phyloP scores from a whole-genome alignment of 2,329 filamentous ascomycete species.

The Ustilaginoidea virens region DNA sequence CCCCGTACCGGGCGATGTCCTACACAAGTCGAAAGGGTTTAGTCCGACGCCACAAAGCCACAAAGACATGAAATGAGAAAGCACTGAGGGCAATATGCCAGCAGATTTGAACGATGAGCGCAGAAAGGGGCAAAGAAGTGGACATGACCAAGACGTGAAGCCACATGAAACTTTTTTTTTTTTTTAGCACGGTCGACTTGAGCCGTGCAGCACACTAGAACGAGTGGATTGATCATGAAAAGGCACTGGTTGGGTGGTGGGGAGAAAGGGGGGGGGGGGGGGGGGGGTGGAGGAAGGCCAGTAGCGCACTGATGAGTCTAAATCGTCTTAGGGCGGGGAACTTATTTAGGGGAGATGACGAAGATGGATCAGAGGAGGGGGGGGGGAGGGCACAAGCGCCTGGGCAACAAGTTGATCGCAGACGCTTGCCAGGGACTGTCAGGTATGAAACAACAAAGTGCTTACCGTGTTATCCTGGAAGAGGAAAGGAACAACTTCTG shows the following conservation, averaged over 20 bases:
- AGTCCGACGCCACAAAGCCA: background rate
- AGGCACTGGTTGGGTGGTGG: conserved; percentile 1
- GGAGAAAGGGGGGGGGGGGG: too few relatives aligned
- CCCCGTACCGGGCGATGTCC: conserved; percentile 64
- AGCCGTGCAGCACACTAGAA: too few relatives aligned
- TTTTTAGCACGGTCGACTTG: too few relatives aligned
- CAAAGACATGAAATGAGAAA: background rate
- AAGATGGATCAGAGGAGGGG: conserved; percentile 1
- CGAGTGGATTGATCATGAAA: conserved; percentile 1
- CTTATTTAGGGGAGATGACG: conserved; percentile 1
- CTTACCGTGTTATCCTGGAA: conserved; percentile 69
- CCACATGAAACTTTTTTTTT: too few relatives aligned
- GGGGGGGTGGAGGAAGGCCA: background rate
- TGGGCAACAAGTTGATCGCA: conserved; percentile 3
- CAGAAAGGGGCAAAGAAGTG: too few relatives aligned
- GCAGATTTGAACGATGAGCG: too few relatives aligned
- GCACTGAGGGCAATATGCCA: too few relatives aligned
- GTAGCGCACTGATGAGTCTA: background rate
- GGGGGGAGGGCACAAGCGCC: too few relatives aligned
- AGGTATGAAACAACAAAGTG: conserved; percentile 10
- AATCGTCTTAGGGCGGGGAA: conserved; percentile 1
- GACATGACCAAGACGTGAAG: too few relatives aligned
- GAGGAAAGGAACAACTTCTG: conserved; percentile 93
- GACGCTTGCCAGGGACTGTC: too few relatives aligned
- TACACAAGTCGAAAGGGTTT: conserved; percentile 14